Percentiles rank a stretch among this genome's conserved stretches.
phyloP scores from a whole-genome alignment of 106 monocot genomes.

The Triglochin maritima region DNA sequence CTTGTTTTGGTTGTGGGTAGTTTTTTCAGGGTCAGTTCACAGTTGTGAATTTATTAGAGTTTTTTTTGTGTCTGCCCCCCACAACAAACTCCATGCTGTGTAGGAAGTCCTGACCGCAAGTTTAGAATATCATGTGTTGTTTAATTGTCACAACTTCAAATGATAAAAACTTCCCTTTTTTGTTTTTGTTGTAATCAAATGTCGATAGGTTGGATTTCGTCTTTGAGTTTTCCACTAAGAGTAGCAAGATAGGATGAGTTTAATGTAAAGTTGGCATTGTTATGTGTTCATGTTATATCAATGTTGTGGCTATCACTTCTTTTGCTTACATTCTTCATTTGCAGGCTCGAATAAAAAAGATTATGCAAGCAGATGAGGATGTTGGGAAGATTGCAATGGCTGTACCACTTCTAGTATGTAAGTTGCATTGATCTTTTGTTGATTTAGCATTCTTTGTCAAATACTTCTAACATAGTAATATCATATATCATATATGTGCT shows the following conservation, averaged over 20 bases:
- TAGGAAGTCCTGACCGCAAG: no score
- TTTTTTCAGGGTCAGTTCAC: no score
- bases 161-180: no score
- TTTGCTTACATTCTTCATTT: neutral
- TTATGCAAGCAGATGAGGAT: conserved; percentile 90
- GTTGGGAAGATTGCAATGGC: conserved; percentile 82
- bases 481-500: neutral
- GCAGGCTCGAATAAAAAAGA: conserved; percentile 81
- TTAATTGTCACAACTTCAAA: no score
- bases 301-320: neutral
- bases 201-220: neutral
- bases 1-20: no score
- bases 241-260: no score
- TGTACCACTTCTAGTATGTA: conserved; percentile 87
- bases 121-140: no score
- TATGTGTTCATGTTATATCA: neutral
- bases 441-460: neutral
- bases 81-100: no score
- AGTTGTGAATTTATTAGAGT: no score
- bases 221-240: neutral
- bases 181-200: no score
- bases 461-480: no score
- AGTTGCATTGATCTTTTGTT: conserved; percentile 20
- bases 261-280: neutral
- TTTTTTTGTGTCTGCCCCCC: no score